phyloP scores from a whole-genome alignment of 2,329 filamentous ascomycete species.

The Scortechinia acanthostroma region DNA sequence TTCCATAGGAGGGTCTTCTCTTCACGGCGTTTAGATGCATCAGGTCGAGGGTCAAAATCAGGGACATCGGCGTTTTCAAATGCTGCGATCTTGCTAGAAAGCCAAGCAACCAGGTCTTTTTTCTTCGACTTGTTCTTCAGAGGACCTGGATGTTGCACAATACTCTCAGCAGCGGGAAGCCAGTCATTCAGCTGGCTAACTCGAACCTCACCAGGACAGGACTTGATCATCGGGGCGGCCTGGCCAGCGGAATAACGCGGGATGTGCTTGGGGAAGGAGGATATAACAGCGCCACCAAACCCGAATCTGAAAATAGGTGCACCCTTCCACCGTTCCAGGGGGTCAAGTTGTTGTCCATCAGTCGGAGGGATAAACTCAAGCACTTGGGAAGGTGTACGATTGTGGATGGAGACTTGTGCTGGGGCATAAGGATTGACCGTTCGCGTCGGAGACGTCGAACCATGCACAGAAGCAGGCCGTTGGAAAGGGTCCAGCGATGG shows the following conservation, averaged over 20 bases:
- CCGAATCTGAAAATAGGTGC: conserved; percentile 82
- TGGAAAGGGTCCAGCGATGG: conserved; percentile 13
- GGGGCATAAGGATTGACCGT: conserved; percentile 7
- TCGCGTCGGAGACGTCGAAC: neutral
- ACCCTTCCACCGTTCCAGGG: conserved; percentile 84
- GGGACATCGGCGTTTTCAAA: conserved; percentile 53
- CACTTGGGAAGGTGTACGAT: conserved; percentile 33
- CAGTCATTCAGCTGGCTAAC: conserved; percentile 70
- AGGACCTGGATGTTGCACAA: conserved; percentile 82
- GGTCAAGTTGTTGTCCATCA: conserved; percentile 66
- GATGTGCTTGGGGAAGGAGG: conserved; percentile 80
- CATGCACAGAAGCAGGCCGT: neutral
- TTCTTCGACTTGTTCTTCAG: conserved; percentile 87
- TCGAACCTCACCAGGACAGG: conserved; percentile 75
- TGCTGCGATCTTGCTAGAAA: conserved; percentile 67
- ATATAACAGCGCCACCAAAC: conserved; percentile 74
- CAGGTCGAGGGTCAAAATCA: conserved; percentile 41
- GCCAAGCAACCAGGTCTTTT: conserved; percentile 81
- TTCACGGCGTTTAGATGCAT: conserved; percentile 63
- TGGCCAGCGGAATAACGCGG: conserved; percentile 77
- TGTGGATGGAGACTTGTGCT: conserved; percentile 32
- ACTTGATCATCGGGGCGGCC: conserved; percentile 69
- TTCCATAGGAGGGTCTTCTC: conserved; percentile 86
- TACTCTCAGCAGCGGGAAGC: conserved; percentile 62
- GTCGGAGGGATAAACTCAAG: conserved; percentile 54